Evolutionary conservation across 2,329 filamentous ascomycete genomes (phyloP), one percentile per base, ranked within the genome.

Genomic region (Diaporthe ilicicola): DNA sequence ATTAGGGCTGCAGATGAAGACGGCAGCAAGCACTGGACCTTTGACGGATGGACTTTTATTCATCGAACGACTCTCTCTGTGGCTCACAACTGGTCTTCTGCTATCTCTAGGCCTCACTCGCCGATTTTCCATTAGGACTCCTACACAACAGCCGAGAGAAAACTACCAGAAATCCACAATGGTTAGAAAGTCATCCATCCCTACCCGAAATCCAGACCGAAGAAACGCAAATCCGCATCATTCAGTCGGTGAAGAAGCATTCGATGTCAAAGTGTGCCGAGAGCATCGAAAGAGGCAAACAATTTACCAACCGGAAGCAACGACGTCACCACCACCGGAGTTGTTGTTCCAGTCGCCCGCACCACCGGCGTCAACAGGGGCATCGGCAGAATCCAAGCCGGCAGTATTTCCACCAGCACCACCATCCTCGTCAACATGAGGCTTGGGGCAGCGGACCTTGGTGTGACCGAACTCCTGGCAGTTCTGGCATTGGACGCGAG

Each of bases 401-500:
- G 53, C 70, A 19, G 54, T 55, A 51, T 55, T 39, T 55, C 67
- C 71, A 55, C 67, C 69, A 24, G 39, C 44, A 50, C 65, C 59
- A 39, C 46, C 56, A 19, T 77, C 76, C 54, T 80, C 78, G 27
- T 76, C 71, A n/a, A 74, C 76, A 24, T 71, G 73, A 13, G 78
- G 76, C 50, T 81, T 80, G 27, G 75, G 77, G 78, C 84, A 86
- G 69, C 77, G 75, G 62, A 79, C 78, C 74, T 82, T 81, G 73
- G 77, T 83, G 73, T 86, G 84, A 4, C 84, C 84, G 78, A 80
- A 83, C 78, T 86, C 76, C 62, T 83, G 79, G 74, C 90, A 91
- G 78, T 90, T 90, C 68, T 77, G 80, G 80, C 90, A 91, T 78
- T 89, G 86, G 71, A 90, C 83, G 9, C 87, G 84, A n/a, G 83